phyloP scores from a whole-genome alignment of 2,329 filamentous ascomycete genomes.

The Cyclaneusma minus region DNA sequence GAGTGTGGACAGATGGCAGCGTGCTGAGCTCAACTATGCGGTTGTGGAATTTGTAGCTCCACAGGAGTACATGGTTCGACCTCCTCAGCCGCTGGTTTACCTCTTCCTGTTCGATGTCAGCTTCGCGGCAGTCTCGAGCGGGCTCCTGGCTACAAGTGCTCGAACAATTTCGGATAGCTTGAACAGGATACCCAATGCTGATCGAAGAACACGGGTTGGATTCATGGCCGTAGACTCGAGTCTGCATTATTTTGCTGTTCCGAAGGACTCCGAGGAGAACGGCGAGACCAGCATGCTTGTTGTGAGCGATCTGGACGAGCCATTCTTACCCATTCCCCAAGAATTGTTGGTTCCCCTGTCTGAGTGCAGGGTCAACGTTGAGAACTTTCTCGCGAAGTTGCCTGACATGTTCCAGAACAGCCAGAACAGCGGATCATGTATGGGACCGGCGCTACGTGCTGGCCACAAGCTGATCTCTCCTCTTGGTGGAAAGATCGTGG shows the following conservation, averaged over 20 bases:
- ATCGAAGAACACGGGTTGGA: conserved; percentile 78
- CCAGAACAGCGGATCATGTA: conserved; percentile 75
- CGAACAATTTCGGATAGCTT: conserved; percentile 90
- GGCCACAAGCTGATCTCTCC: conserved; percentile 93
- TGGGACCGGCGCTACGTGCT: conserved; percentile 84
- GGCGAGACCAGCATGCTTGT: conserved; percentile 84
- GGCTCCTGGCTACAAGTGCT: conserved; percentile 80
- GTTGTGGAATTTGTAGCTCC: conserved; percentile 96
- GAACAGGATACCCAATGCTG: conserved; percentile 95
- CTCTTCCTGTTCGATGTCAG: conserved; percentile 92
- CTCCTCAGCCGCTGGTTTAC: conserved; percentile 89
- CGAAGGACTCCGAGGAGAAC: conserved; percentile 72
- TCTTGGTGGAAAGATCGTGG: conserved; percentile 86
- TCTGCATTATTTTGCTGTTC: conserved; percentile 90
- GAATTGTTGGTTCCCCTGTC: conserved; percentile 81
- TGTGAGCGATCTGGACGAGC: conserved; percentile 88
- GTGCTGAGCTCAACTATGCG: conserved; percentile 86
- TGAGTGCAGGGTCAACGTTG: conserved; percentile 81
- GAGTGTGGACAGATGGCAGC: conserved; percentile 79
- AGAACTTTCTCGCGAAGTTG: conserved; percentile 77
- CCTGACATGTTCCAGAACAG: conserved; percentile 96
- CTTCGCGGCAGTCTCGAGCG: conserved; percentile 76
- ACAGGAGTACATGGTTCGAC: conserved; percentile 98
- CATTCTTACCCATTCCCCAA: conserved; percentile 85
- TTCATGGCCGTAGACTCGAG: conserved; percentile 94